Percentiles rank a stretch among this genome's conserved stretches.
phyloP scores from a whole-genome alignment of 192 early-diverging fungal species.

The Rhizophagus prolifer region DNA sequence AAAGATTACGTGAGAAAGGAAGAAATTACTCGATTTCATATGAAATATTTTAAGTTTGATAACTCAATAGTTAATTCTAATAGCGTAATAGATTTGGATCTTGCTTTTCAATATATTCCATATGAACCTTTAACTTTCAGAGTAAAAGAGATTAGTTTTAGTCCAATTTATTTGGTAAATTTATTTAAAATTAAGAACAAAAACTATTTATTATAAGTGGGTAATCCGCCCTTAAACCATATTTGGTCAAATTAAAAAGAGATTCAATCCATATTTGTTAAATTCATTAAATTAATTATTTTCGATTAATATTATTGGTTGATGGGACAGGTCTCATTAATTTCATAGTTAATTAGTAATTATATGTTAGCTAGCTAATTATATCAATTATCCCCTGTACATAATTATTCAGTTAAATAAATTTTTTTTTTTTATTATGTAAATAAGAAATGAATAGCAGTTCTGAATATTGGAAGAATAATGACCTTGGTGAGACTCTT shows the following conservation, averaged over 20 bases:
- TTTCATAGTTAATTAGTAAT: too few relatives aligned
- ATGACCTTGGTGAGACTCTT: background rate
- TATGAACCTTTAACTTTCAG: background rate
- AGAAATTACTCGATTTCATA: background rate
- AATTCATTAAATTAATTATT: too few relatives aligned
- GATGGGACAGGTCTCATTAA: too few relatives aligned
- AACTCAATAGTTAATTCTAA: background rate
- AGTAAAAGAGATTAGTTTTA: background rate
- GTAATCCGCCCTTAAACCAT: too few relatives aligned
- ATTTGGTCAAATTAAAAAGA: too few relatives aligned
- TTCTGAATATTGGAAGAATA: background rate
- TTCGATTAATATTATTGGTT: too few relatives aligned
- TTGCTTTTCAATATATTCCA: background rate
- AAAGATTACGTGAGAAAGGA: background rate
- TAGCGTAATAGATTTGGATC: background rate
- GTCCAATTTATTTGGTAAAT: background rate
- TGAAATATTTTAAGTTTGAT: background rate
- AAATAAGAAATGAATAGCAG: background rate
- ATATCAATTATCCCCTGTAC: too few relatives aligned
- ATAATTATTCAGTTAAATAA: too few relatives aligned
- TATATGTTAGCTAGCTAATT: too few relatives aligned
- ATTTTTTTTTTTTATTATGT: background rate
- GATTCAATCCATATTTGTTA: too few relatives aligned
- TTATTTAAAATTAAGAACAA: background rate
- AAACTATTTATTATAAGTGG: background rate